A percentile compares a stretch with the other conserved stretches of the same genome.
phyloP scores from a whole-genome alignment of 108 stramenopile species.

The Skeletonema potamos region DNA sequence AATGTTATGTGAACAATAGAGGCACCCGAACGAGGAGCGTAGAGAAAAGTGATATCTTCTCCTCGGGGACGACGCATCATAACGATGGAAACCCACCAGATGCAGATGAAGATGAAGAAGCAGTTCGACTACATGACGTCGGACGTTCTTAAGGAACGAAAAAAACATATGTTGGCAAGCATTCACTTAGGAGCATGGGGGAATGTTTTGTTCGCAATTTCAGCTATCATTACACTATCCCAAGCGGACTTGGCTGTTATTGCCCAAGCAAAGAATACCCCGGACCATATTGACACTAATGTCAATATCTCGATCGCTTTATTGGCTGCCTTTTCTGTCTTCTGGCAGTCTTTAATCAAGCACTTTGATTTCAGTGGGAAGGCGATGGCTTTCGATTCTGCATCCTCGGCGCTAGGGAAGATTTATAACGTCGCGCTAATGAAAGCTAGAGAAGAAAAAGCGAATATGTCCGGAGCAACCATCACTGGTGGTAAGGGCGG shows the following conservation, averaged over 20 bases:
- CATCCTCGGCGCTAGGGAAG: neutral
- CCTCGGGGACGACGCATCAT: no score
- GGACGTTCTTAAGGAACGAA: neutral
- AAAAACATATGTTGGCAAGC: neutral
- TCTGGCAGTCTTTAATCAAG: conserved; percentile 3
- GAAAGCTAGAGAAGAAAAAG: neutral
- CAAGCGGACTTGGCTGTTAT: neutral
- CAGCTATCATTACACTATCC: neutral
- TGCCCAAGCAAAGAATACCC: neutral
- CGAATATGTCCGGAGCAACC: neutral
- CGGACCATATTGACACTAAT: neutral
- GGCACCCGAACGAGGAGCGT: no score
- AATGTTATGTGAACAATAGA: no score
- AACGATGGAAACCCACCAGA: neutral
- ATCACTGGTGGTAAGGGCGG: no score
- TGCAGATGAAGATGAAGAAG: neutral
- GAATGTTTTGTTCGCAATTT: neutral
- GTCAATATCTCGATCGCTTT: neutral
- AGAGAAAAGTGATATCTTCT: no score
- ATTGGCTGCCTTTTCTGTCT: neutral
- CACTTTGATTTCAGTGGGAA: neutral
- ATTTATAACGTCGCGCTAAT: neutral
- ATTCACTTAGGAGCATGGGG: neutral
- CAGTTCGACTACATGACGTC: conserved; percentile 4
- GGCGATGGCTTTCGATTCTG: neutral